Evolutionary conservation across 305 asterid genomes (phyloP).

Genomic region (Ajuga reptans): DNA sequence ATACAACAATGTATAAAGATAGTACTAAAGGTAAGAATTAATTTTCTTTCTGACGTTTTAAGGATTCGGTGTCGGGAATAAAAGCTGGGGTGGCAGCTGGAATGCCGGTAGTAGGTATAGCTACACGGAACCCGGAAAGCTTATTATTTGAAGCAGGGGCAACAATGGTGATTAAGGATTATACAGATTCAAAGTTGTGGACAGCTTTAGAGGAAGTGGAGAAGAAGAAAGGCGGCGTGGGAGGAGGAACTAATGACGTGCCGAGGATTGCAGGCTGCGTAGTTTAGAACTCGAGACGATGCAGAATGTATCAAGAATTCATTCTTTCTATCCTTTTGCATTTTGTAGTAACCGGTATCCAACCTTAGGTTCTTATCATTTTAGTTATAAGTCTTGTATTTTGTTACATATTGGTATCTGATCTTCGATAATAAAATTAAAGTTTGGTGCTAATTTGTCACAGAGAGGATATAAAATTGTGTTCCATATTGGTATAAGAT

Average conservation of each 20-base stretch:
- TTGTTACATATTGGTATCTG: too few species aligned
- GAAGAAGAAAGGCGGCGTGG: slow-evolving; percentile 18
- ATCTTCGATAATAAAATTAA: too few species aligned
- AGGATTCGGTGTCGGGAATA: slow-evolving; percentile 73
- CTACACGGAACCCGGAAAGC: slow-evolving; percentile 53
- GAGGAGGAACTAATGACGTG: too few species aligned
- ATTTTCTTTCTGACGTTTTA: not conserved
- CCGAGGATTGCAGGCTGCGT: not conserved
- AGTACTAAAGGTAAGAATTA: not conserved
- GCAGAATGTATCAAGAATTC: not conserved
- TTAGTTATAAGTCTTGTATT: not conserved
- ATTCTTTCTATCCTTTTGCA: not conserved
- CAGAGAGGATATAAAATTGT: not conserved
- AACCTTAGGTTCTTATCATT: not conserved
- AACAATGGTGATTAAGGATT: slow-evolving; percentile 50
- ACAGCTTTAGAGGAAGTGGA: slow-evolving; percentile 40
- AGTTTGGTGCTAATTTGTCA: too few species aligned
- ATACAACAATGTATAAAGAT: not conserved
- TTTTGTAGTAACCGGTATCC: too few species aligned
- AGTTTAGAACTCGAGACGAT: not conserved
- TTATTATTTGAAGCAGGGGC: slow-evolving; percentile 51
- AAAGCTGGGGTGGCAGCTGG: slow-evolving; percentile 77
- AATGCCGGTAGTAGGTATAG: slow-evolving; percentile 63
- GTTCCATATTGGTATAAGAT: not conserved
- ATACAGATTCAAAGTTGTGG: slow-evolving; percentile 50